These are phyloP conservation scores for Colletotrichum sansevieriae DNA, from an alignment of 2,329 filamentous ascomycete genomes.

Conservation along the genomic window DNA sequence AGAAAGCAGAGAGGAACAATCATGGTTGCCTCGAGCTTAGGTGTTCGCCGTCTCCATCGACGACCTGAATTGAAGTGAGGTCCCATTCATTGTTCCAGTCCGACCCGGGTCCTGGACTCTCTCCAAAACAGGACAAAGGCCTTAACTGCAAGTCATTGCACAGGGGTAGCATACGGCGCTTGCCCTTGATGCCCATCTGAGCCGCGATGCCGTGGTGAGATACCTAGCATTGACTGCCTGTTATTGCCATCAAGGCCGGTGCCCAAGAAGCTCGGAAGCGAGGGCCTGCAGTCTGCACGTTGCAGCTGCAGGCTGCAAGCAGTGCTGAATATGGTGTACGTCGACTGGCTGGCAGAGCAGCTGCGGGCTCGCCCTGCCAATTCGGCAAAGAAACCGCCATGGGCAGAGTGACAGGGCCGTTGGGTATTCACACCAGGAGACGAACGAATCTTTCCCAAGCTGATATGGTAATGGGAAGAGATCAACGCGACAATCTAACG, in stretches of 20 bases:
- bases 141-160: slow-evolving; percentile 35
- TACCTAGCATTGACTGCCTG: neutral
- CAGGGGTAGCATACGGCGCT: slow-evolving; percentile 28
- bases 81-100: neutral
- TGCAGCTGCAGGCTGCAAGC: slow-evolving; percentile 25
- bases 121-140: neutral
- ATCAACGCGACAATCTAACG: neutral
- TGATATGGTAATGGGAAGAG: neutral
- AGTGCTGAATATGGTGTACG: slow-evolving; percentile 29
- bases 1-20: too few relatives aligned
- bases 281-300: slow-evolving; percentile 23
- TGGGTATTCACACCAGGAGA: neutral
- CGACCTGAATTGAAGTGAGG: neutral
- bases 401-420: neutral
- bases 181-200: neutral
- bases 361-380: slow-evolving; percentile 30
- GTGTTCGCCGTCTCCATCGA: neutral
- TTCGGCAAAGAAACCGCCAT: slow-evolving; percentile 4
- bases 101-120: neutral
- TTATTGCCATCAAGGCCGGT: slow-evolving; percentile 9
- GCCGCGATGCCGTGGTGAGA: neutral
- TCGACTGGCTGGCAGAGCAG: slow-evolving; percentile 34
- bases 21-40: neutral
- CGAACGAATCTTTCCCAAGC: neutral
- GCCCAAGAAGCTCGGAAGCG: slow-evolving; percentile 13